Percentiles rank a stretch among this genome's conserved stretches.
These are phyloP conservation scores for Triangularia setosa DNA, from an alignment of 2,329 filamentous ascomycete genomes.

Conservation along the genomic window DNA sequence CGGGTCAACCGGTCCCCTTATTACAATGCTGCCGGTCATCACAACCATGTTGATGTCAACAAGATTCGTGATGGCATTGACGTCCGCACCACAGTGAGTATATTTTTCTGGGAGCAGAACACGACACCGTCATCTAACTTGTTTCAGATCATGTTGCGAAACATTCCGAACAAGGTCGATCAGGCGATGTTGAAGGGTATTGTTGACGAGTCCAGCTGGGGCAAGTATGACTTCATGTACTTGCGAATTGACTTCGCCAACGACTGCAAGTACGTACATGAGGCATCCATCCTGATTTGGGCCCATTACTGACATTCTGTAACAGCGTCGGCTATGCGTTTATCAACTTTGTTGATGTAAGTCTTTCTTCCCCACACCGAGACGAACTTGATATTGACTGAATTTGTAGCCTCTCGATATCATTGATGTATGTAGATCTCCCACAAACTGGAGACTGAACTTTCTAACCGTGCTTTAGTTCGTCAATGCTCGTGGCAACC, in stretches of 20 bases:
- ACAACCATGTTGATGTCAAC: slow-evolving; percentile 59
- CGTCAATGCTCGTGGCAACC: slow-evolving; percentile 64
- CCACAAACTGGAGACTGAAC: neutral
- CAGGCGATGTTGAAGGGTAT: slow-evolving; percentile 73
- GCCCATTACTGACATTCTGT: slow-evolving; percentile 25
- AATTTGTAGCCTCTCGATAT: slow-evolving; percentile 63
- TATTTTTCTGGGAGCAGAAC: neutral
- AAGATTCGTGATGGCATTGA: slow-evolving; percentile 64
- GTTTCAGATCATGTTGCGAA: slow-evolving; percentile 80
- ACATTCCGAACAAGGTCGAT: slow-evolving; percentile 88
- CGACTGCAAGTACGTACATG: slow-evolving; percentile 67
- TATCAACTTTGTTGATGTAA: slow-evolving; percentile 85
- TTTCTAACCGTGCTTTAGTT: slow-evolving; percentile 50
- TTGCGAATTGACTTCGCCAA: slow-evolving; percentile 84
- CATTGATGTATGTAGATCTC: slow-evolving; percentile 52
- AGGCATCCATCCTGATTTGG: neutral
- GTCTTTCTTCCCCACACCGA: slow-evolving; percentile 28
- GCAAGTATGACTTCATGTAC: slow-evolving; percentile 93
- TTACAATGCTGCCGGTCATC: slow-evolving; percentile 47
- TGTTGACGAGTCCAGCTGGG: slow-evolving; percentile 72
- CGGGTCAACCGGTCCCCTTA: slow-evolving; percentile 44
- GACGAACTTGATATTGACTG: slow-evolving; percentile 35
- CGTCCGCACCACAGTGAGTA: slow-evolving; percentile 68
- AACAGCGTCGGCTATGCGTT: slow-evolving; percentile 90
- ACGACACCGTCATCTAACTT: slow-evolving; percentile 12